These are phyloP conservation scores for Schizochytrium sp. DNA, from an alignment of 108 stramenopile genomes.

Conservation along the genomic window DNA sequence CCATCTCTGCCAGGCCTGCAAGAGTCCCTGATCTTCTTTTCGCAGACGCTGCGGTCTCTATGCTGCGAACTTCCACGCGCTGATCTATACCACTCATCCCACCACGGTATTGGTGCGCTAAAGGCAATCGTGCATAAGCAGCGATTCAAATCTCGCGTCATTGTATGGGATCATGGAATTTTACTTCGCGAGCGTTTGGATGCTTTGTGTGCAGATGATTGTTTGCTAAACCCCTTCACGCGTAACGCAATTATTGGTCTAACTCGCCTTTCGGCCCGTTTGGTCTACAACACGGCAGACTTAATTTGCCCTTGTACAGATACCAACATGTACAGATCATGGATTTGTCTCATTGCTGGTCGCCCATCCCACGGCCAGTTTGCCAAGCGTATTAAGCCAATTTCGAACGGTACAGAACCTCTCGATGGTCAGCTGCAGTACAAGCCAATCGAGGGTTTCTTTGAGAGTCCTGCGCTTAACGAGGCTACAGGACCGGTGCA, in stretches of 20 bases:
- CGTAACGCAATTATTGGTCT: slow-evolving; percentile 48
- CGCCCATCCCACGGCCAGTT: slow-evolving; percentile 50
- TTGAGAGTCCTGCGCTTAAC: slow-evolving; percentile 12
- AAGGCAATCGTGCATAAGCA: slow-evolving; percentile 58
- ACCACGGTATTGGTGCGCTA: slow-evolving; percentile 43
- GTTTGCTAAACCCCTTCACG: slow-evolving; percentile 34
- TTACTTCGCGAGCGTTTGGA: slow-evolving; percentile 53
- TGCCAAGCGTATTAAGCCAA: slow-evolving; percentile 37
- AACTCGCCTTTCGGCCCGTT: slow-evolving; percentile 19
- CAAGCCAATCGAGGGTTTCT: slow-evolving; percentile 39
- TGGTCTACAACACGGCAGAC: slow-evolving; percentile 50
- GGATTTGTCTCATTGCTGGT: slow-evolving; percentile 59
- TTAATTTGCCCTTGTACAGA: slow-evolving; percentile 57
- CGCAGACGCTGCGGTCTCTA: slow-evolving; percentile 49
- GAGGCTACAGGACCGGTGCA: background rate
- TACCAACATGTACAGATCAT: slow-evolving; percentile 27
- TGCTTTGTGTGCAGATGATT: slow-evolving; percentile 36
- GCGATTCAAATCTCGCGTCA: slow-evolving; percentile 55
- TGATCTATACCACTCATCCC: slow-evolving; percentile 43
- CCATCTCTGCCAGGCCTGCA: slow-evolving; percentile 46
- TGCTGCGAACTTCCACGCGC: slow-evolving; percentile 48
- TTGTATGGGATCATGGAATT: slow-evolving; percentile 59
- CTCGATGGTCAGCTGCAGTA: slow-evolving; percentile 48
- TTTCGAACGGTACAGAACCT: slow-evolving; percentile 37
- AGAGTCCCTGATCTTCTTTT: slow-evolving; percentile 60